Evolutionary conservation across 495 filamentous ascomycete genomes (phyloP).

Genomic region (Podospora tetraspora): DNA sequence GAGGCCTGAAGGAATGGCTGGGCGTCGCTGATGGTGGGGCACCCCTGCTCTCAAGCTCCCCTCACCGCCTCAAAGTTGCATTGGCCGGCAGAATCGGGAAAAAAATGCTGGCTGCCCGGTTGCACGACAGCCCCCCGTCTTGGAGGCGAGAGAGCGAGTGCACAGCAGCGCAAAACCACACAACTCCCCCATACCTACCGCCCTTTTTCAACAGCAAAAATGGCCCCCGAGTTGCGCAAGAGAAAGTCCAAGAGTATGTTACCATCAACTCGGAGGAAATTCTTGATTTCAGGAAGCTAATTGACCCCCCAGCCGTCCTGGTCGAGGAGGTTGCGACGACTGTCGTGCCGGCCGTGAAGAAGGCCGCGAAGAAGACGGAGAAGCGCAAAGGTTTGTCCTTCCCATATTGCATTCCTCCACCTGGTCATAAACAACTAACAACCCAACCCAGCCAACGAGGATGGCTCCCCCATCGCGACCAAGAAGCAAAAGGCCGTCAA

Average conservation of each 20-base stretch:
- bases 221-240: conserved; percentile 64
- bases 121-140: not conserved
- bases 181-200: conserved; percentile 1
- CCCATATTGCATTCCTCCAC: not conserved
- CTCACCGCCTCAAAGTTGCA: not conserved
- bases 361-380: conserved; percentile 49
- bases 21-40: not conserved
- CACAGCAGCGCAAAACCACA: not conserved
- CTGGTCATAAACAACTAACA: not conserved
- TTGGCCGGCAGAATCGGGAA: not conserved
- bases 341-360: conserved; percentile 40
- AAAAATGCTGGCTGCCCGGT: not conserved
- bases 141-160: not conserved
- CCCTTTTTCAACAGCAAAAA: conserved; percentile 29
- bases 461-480: conserved; percentile 37
- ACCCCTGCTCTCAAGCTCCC: not conserved
- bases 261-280: conserved; percentile 18
- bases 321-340: conserved; percentile 39
- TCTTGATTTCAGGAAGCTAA: conserved; percentile 31
- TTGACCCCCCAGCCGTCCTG: conserved; percentile 31
- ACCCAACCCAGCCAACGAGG: conserved; percentile 33
- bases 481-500: conserved; percentile 38
- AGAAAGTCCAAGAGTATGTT: conserved; percentile 70
- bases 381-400: conserved; percentile 48
- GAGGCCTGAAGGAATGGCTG: not conserved